Evolutionary conservation across 129 eudicot species (phyloP).

Genomic region (Sambucus nigra): DNA sequence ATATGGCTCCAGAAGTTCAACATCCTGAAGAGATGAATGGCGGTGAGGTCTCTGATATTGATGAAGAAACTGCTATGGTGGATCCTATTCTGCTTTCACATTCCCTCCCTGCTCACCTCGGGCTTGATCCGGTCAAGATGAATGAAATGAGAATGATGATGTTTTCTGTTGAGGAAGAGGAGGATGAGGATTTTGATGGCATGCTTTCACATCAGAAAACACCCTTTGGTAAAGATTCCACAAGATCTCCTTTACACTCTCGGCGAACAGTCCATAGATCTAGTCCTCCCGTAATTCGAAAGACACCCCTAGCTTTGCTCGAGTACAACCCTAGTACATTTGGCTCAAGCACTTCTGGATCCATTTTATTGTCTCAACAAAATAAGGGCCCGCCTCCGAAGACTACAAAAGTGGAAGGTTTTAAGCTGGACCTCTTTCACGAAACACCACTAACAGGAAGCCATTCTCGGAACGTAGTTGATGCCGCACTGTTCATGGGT

Average conservation of each 20-base stretch:
- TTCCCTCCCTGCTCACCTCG: constrained; percentile 93
- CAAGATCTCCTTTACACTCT: constrained; percentile 38
- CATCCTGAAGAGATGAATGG: constrained; percentile 33
- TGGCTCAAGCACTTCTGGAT: constrained; percentile 46
- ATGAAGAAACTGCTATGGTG: constrained; percentile 36
- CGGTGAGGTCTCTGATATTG: constrained; percentile 42
- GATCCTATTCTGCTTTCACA: constrained; percentile 56
- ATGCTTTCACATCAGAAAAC: constrained; percentile 27
- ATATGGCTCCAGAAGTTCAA: constrained; percentile 38
- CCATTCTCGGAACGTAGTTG: constrained; percentile 68
- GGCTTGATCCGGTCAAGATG: constrained; percentile 93
- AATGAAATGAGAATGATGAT: constrained; percentile 70
- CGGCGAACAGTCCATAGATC: constrained; percentile 27
- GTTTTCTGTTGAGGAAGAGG: constrained; percentile 71
- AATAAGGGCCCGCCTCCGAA: constrained; percentile 52
- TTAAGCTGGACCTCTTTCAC: constrained; percentile 41
- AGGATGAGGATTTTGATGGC: constrained; percentile 34
- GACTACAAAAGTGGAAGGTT: constrained; percentile 60
- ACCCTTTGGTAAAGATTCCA: constrained; percentile 30
- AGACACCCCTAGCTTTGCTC: constrained; percentile 79
- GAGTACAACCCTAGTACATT: constrained; percentile 63
- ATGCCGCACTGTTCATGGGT: constrained; percentile 90
- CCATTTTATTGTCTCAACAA: constrained; percentile 66
- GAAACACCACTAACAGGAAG: constrained; percentile 65
- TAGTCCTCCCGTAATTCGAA: constrained; percentile 42